Evolutionary conservation across 352 stramenopile species (phyloP).

Genomic region (Phytophthora podocarpi): DNA sequence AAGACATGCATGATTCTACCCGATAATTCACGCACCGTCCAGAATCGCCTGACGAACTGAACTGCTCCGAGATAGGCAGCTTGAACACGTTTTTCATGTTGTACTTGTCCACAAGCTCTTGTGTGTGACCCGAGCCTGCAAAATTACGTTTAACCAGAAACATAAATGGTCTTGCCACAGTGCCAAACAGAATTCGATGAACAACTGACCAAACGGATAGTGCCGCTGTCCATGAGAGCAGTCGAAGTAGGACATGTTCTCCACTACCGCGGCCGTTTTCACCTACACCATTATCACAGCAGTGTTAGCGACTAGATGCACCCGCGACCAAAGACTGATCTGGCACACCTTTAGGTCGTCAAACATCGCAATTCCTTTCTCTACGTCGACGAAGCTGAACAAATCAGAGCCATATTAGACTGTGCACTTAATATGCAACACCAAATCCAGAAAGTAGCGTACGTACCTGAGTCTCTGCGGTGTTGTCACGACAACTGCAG

Average conservation of each 20-base stretch:
- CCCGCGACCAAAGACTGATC: neutral
- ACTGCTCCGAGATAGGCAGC: constrained; percentile 78
- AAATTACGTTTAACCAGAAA: neutral
- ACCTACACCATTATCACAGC: constrained; percentile 62
- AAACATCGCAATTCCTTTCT: constrained; percentile 99
- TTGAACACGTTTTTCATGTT: constrained; percentile 88
- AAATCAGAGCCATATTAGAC: neutral
- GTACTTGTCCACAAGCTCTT: constrained; percentile 82
- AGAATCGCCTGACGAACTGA: constrained; percentile 74
- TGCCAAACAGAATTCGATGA: neutral
- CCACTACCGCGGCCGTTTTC: constrained; percentile 96
- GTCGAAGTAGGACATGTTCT: constrained; percentile 99
- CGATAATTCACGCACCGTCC: constrained; percentile 53
- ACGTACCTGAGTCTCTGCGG: constrained; percentile 94
- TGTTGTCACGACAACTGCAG: constrained; percentile 98
- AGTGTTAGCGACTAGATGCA: neutral
- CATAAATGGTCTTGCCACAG: neutral
- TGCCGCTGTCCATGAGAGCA: constrained; percentile 86
- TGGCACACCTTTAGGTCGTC: constrained; percentile 91
- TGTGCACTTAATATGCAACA: neutral
- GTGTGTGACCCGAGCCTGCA: constrained; percentile 69
- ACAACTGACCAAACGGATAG: constrained; percentile 78
- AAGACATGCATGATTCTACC: neutral
- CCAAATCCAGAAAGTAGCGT: neutral
- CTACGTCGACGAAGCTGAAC: constrained; percentile 96